These are phyloP conservation scores for Xylaria sp. DNA, from an alignment of 2,329 filamentous ascomycete genomes.

Conservation along the genomic window DNA sequence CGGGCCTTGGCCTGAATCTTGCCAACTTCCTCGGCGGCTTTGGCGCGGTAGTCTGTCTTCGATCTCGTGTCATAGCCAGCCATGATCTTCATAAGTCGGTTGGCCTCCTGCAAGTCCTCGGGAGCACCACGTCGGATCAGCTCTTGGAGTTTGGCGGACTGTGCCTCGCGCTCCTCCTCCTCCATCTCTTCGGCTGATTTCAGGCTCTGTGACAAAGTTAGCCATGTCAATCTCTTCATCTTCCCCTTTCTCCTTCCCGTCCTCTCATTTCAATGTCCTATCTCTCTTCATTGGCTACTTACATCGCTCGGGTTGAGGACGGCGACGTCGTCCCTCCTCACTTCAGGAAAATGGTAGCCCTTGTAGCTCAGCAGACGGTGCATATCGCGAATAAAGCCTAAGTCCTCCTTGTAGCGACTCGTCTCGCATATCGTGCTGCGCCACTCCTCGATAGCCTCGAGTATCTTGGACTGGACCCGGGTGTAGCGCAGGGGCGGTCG, in stretches of 20 bases:
- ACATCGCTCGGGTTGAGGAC: constrained; percentile 97
- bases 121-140: constrained; percentile 91
- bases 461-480: constrained; percentile 88
- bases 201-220: constrained; percentile 72
- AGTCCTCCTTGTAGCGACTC: constrained; percentile 94
- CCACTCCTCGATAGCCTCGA: constrained; percentile 99
- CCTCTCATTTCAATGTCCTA: background rate
- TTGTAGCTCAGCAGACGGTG: constrained; percentile 95
- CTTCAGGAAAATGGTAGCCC: constrained; percentile 93
- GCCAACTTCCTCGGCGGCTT: constrained; percentile 92
- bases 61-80: constrained; percentile 94
- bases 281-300: constrained; percentile 54
- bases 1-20: constrained; percentile 97
- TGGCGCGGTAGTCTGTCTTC: constrained; percentile 97
- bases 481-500: constrained; percentile 86
- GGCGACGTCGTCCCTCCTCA: constrained; percentile 92
- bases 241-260: background rate
- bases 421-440: constrained; percentile 97
- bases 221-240: background rate
- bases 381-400: constrained; percentile 98
- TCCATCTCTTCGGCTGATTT: constrained; percentile 99
- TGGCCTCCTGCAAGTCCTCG: constrained; percentile 95
- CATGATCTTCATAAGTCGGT: constrained; percentile 99
- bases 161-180: constrained; percentile 91
- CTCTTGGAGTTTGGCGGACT: constrained; percentile 98